Base-by-base conservation (phyloP, 2,329 filamentous ascomycete genomes). In the Aspergillus sojae region DNA sequence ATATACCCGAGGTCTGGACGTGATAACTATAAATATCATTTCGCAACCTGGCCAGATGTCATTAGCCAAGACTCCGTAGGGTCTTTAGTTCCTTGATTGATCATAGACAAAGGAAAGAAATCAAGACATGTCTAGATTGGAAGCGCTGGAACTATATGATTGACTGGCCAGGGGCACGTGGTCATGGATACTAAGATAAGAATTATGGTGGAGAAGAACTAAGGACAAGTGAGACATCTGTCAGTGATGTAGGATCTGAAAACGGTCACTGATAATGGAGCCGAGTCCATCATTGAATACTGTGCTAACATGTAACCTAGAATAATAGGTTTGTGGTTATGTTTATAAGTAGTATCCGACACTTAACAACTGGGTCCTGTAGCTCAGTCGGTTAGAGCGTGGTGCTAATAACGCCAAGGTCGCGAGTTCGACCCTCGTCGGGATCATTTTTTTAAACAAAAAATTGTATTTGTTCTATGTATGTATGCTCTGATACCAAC, bases 381-480 rank as follows among this genome's bases (percentile, higher is more conserved):
- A 55, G 39, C 52, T 55, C 52, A 55, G 52, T 55, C 16, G 52
- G 52, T 55, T 55, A 55, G 52, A 55, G 52, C 39, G 52, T 34
- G 39, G 52, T 39, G 52, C 52, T 55, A 55, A 55, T 55, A 55
- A 55, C 52, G 39, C 52, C 39, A 34, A 55, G 39, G 52, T 55
- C 52, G 52, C 39, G 52, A 55, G 52, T 55, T 55, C 52, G 52
- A 55, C 32, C 52, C 52, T 55, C 52, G 14, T 34, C 19, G 52
- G 52, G 52, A 55, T 34, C 52, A 55, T 28, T 39, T 9, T 28
- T 55, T 28, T 7, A 6, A 1, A 6, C 1, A 5, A 28, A 28
- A 6, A 28, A 28, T 7, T 28, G 26, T 28, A 28, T 28, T 28
- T 28, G 26, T 28, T 28, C 23, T 23, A 23, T 28, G 0, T 23